Evolutionary conservation across 441 rosid species (phyloP).

Genomic region (Populus hybrid): DNA sequence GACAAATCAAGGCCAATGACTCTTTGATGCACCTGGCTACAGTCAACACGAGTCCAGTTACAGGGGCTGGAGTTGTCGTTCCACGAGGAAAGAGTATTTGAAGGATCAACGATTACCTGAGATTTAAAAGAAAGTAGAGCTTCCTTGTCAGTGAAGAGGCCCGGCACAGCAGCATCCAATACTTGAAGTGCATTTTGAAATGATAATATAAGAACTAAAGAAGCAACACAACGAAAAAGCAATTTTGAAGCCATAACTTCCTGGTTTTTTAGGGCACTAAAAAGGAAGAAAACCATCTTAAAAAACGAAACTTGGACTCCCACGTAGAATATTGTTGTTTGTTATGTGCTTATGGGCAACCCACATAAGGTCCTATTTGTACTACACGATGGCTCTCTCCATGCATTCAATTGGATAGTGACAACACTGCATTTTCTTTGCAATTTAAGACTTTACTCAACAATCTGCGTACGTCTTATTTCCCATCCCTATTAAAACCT

Average conservation of each 20-base stretch:
- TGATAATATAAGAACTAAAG: not conserved
- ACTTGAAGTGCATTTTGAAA: not conserved
- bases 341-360: too few relatives aligned
- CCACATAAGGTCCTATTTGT: too few relatives aligned
- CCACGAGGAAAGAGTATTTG: slow-evolving; percentile 38
- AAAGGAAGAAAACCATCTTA: too few relatives aligned
- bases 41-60: slow-evolving; percentile 47
- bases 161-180: slow-evolving; percentile 19
- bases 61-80: slow-evolving; percentile 36
- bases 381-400: too few relatives aligned
- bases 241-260: not conserved
- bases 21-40: slow-evolving; percentile 28
- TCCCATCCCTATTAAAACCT: too few relatives aligned
- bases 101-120: slow-evolving; percentile 20
- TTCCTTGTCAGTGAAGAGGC: slow-evolving; percentile 36
- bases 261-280: not conserved
- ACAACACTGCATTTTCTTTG: too few relatives aligned
- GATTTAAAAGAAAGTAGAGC: slow-evolving; percentile 43
- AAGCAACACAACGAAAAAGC: not conserved
- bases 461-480: too few relatives aligned
- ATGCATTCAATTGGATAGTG: too few relatives aligned
- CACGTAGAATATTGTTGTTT: too few relatives aligned
- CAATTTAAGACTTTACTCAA: too few relatives aligned
- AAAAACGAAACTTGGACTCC: too few relatives aligned
- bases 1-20: slow-evolving; percentile 26